phyloP scores from a whole-genome alignment of 257 asterid species.

The Primulina tabacum region DNA sequence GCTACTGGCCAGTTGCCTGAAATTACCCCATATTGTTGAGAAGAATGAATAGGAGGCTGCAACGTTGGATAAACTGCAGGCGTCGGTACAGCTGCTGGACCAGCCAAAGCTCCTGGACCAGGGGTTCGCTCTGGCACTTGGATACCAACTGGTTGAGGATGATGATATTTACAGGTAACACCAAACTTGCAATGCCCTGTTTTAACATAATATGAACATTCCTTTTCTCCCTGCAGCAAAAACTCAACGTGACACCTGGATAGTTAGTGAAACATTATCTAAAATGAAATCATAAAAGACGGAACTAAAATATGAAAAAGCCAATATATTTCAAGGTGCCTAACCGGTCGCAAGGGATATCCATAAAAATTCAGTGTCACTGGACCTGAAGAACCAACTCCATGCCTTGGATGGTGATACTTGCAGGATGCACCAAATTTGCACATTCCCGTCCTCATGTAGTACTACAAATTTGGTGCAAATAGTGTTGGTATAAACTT shows the following conservation, averaged over 20 bases:
- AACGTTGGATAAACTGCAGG: slow-evolving; percentile 50
- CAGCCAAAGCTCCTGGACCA: slow-evolving; percentile 52
- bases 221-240: slow-evolving; percentile 83
- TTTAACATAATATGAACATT: slow-evolving; percentile 77
- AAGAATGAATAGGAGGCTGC: slow-evolving; percentile 48
- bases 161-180: slow-evolving; percentile 88
- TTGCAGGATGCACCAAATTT: slow-evolving; percentile 94
- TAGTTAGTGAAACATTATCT: slow-evolving; percentile 15
- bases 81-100: slow-evolving; percentile 49
- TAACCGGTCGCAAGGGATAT: slow-evolving; percentile 86
- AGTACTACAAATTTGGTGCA: slow-evolving; percentile 59
- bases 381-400: slow-evolving; percentile 61
- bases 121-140: slow-evolving; percentile 47
- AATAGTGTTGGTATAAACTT: slow-evolving; percentile 20
- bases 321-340: slow-evolving; percentile 25
- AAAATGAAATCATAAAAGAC: slow-evolving; percentile 20
- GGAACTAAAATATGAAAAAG: slow-evolving; percentile 13
- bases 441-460: slow-evolving; percentile 88
- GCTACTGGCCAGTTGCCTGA: slow-evolving; percentile 87
- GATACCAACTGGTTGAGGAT: slow-evolving; percentile 82
- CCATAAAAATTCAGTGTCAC: slow-evolving; percentile 63
- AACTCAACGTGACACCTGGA: slow-evolving; percentile 27
- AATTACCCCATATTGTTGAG: slow-evolving; percentile 80
- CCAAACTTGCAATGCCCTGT: slow-evolving; percentile 97
- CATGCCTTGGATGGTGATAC: slow-evolving; percentile 90